Conservation (phyloP, 1,284 basidiomycete genomes). For the Ustilago shanxiensis region DNA sequence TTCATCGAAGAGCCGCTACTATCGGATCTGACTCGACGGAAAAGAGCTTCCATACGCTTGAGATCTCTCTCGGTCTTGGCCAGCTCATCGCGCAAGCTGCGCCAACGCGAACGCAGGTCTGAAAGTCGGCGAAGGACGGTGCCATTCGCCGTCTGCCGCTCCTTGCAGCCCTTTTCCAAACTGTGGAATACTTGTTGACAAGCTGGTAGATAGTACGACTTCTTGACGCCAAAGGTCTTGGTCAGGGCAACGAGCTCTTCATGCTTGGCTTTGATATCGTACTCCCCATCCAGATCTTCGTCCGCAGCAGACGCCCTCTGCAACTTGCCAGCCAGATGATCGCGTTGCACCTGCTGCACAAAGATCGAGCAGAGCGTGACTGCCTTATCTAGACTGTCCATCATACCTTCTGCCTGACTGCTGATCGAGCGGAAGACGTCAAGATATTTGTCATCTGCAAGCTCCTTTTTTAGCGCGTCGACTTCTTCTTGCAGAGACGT, state of each 20-base stretch:
- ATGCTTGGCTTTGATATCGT: constrained; percentile 42
- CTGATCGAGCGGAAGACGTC: constrained; percentile 92
- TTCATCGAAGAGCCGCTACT: constrained; percentile 36
- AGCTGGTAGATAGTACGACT: constrained; percentile 88
- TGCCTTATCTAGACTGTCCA: constrained; percentile 91
- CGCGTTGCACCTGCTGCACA: constrained; percentile 42
- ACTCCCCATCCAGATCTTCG: constrained; percentile 33
- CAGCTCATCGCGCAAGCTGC: constrained; percentile 81
- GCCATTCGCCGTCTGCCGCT: constrained; percentile 92
- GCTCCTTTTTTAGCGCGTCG: constrained; percentile 84
- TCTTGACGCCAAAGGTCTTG: constrained; percentile 59
- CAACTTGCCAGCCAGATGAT: constrained; percentile 31
- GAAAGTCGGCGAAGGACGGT: constrained; percentile 87
- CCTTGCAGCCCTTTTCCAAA: constrained; percentile 89
- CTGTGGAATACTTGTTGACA: constrained; percentile 91
- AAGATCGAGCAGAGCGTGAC: constrained; percentile 83
- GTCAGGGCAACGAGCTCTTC: constrained; percentile 47
- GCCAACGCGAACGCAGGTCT: constrained; percentile 86
- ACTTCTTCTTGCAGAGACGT: constrained; percentile 82
- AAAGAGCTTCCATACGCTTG: constrained; percentile 78
- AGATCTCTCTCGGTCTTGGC: constrained; percentile 83
- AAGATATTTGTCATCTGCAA: constrained; percentile 95
- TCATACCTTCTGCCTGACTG: constrained; percentile 94
- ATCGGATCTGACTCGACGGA: constrained; percentile 67
- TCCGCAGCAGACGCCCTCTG: constrained; percentile 18